Base-by-base conservation (phyloP, 208 protist species). In the Leishmania braziliensis region DNA sequence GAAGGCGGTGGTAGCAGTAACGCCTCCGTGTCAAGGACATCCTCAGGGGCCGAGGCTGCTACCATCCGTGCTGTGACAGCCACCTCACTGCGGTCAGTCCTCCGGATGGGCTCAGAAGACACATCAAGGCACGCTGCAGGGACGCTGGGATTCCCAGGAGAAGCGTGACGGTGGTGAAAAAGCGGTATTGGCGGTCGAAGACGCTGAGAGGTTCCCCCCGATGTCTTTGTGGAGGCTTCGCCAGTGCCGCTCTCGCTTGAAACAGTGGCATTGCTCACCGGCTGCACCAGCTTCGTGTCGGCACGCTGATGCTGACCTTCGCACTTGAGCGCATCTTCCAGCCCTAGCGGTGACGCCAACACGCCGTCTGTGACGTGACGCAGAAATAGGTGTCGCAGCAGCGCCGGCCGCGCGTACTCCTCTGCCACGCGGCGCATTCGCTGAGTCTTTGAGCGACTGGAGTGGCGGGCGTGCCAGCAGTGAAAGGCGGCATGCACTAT, bases 391-490 rank as follows among this genome's bases (percentile, higher is more conserved):
- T 79, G 65, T 33, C 80, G 75, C 74, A 84, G 56, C 33, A 84
- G 74, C 43, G 75, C 80, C 53, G 80, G 80, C 33, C 80, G 56
- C 58, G 80, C 80, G 75, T 84, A 84, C 2, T 20, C 60, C 74
- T 79, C 74, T 46, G 80, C 80, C 20, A 84, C 80, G 16, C 80
- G 80, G 14, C 74, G 80, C 80, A 84, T 84, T 26, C 80, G 80
- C 43, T 60, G 53, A 65, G 50, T 43, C 51, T 62, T 76, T 20
- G 36, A n/a, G 6, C 66, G 80, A 58, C 5, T 23, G 12, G 56
- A 39, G 36, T 72, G 70, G 26, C 66, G 65, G 2, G 5, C 23
- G 14, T 36, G 75, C 80, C 80, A 84, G 51, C 16, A 53, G n/a
- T 60, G 50, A 50, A 77, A 83, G 4, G 53, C 50, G 39, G n/a